Conservation (phyloP, 208 protist genomes). For the Balamuthia mandrillaris region DNA sequence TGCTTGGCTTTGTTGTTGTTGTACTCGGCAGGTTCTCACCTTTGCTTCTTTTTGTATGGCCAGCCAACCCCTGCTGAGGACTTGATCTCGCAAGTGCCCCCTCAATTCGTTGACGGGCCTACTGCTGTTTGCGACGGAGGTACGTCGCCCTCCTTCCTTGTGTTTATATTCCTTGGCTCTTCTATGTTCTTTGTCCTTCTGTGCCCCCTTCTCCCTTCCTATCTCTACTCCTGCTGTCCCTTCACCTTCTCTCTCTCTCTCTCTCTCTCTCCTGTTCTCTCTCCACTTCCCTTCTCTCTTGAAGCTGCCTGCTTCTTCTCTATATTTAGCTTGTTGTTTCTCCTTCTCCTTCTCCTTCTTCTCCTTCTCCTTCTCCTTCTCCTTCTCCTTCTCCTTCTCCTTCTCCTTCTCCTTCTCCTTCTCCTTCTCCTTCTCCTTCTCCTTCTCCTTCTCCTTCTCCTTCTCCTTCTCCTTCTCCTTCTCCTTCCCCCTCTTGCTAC, state of each 20-base stretch:
- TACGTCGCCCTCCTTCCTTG: neutral
- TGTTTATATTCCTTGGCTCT: no score
- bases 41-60: no score
- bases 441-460: neutral
- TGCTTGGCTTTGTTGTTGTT: no score
- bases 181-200: neutral
- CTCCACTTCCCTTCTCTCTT: neutral
- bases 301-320: no score
- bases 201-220: neutral
- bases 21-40: no score
- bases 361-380: neutral
- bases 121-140: conserved; percentile 15
- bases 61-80: neutral
- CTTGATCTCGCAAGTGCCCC: conserved; percentile 1
- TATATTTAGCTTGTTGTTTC: neutral
- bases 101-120: neutral
- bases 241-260: neutral
- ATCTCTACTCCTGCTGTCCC: neutral
- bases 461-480: neutral
- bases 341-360: neutral
- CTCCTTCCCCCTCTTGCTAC: neutral
- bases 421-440: neutral
- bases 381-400: no score
- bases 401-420: no score
- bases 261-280: neutral